Evolutionary conservation across 768 basidiomycete genomes (phyloP), one percentile per base, ranked within the genome.

Genomic region (Rhodocollybia butyracea): DNA sequence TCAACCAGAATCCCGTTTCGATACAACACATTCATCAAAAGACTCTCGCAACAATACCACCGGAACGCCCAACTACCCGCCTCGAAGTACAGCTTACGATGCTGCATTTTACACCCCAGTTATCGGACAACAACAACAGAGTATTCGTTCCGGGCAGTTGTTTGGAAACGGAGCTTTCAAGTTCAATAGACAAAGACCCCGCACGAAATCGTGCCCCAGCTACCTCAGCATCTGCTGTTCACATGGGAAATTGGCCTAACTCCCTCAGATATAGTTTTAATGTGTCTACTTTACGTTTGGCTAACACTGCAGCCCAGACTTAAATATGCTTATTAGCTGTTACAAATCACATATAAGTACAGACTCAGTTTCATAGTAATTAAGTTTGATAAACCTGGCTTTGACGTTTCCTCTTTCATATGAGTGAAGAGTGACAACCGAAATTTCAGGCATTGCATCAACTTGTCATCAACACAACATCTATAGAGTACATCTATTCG

Each of bases 11-110:
- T 27, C 65, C 64, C 1, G 67, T 69, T 3, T 62, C 66, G 11
- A 66, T 69, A 50, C 48, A 24, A 0, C 63, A 64, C 43, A 67
- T 72, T 24, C 71, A 68, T 10, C 66, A 69, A n/a, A 64, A 66
- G 41, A 36, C 31, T 34, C 42, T 10, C 39, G 53, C 5, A 32
- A 32, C 27, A 26, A 43, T 36, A 36, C 3, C 31, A 53, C 26
- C 15, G 41, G 42, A 36, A 38, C 42, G 13, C 24, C 29, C 2
- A 54, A 30, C 32, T 45, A 54, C 22, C 53, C 39, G 29, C 43
- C 53, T 30, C 53, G 53, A 22, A 46, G 53, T 43, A 54, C 53
- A 32, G 41, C 53, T 4, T 54, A 54, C 22, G 53, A 54, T 46
- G 43, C 53, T 45, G 53, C 42, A 2, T n/a, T 54, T 19, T 54